Evolutionary conservation across 805 yeast species (phyloP).

Genomic region (Myxozyma udenii): DNA sequence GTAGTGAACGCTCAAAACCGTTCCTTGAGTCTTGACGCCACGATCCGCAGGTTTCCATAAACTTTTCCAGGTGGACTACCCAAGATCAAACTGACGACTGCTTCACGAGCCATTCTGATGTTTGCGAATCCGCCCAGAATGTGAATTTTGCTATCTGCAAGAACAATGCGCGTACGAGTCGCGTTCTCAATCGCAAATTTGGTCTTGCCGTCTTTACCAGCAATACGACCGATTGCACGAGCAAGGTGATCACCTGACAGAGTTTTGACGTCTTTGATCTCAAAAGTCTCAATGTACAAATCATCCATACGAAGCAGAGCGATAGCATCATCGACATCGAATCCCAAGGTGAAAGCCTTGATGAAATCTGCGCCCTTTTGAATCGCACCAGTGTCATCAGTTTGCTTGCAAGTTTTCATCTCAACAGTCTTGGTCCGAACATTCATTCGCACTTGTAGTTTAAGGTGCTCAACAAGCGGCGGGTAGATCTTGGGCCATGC

Average conservation of each 20-base stretch:
- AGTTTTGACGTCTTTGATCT: constrained; percentile 94
- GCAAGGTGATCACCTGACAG: constrained; percentile 93
- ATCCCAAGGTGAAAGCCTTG: constrained; percentile 92
- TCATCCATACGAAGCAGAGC: constrained; percentile 93
- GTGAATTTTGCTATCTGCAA: constrained; percentile 95
- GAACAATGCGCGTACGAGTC: constrained; percentile 93
- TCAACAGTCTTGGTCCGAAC: constrained; percentile 83
- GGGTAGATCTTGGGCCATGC: constrained; percentile 94
- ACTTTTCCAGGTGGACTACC: constrained; percentile 99
- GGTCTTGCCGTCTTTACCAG: constrained; percentile 99
- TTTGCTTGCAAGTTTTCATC: constrained; percentile 66
- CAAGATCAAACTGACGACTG: constrained; percentile 88
- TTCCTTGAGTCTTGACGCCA: constrained; percentile 95
- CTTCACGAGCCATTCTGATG: constrained; percentile 97
- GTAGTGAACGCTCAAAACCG: constrained; percentile 70
- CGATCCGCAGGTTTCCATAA: constrained; percentile 93
- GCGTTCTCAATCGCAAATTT: constrained; percentile 98
- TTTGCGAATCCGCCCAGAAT: constrained; percentile 96
- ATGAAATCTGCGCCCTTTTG: constrained; percentile 98
- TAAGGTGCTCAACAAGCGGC: constrained; percentile 90
- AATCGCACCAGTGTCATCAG: constrained; percentile 88
- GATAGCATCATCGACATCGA: constrained; percentile 95
- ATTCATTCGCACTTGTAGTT: constrained; percentile 95
- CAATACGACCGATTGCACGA: constrained; percentile 98
- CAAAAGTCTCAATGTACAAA: constrained; percentile 93